Conservation (phyloP, 2,329 filamentous ascomycete species). For the Paecilomyces formosus region DNA sequence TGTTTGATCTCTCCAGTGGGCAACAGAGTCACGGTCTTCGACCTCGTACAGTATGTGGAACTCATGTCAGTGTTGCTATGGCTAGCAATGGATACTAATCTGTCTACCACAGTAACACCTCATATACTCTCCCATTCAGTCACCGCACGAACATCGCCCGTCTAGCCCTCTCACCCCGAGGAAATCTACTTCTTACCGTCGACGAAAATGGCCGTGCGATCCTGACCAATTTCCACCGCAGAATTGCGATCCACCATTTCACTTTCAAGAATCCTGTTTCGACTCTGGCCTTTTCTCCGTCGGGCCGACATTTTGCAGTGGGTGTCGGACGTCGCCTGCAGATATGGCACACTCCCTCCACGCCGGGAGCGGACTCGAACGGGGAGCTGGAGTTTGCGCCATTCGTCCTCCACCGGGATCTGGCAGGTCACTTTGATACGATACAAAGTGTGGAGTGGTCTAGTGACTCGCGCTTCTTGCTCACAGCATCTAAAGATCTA, state of each 20-base stretch:
- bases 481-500: conserved; percentile 85
- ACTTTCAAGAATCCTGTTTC: conserved; percentile 82
- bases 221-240: conserved; percentile 78
- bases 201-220: conserved; percentile 94
- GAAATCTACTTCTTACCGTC: conserved; percentile 85
- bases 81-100: conserved; percentile 1
- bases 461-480: conserved; percentile 87
- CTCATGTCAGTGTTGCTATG: not conserved
- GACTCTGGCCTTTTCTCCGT: conserved; percentile 82
- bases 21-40: conserved; percentile 92
- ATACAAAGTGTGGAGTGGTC: conserved; percentile 91
- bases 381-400: conserved; percentile 92
- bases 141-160: conserved; percentile 90
- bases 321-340: conserved; percentile 81
- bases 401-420: conserved; percentile 80
- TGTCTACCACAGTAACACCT: conserved; percentile 27
- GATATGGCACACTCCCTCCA: conserved; percentile 92
- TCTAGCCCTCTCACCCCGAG: conserved; percentile 79
- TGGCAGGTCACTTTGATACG: conserved; percentile 81
- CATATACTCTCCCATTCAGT: conserved; percentile 58
- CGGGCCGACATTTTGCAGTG: conserved; percentile 83
- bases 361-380: conserved; percentile 68
- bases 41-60: conserved; percentile 72
- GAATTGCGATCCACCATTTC: conserved; percentile 87
- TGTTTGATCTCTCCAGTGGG: conserved; percentile 93